Percentiles rank a stretch among this genome's conserved stretches.
These are phyloP conservation scores for Vaccinium macrocarpon DNA, from an alignment of 148 eudicot species.

Conservation along the genomic window DNA sequence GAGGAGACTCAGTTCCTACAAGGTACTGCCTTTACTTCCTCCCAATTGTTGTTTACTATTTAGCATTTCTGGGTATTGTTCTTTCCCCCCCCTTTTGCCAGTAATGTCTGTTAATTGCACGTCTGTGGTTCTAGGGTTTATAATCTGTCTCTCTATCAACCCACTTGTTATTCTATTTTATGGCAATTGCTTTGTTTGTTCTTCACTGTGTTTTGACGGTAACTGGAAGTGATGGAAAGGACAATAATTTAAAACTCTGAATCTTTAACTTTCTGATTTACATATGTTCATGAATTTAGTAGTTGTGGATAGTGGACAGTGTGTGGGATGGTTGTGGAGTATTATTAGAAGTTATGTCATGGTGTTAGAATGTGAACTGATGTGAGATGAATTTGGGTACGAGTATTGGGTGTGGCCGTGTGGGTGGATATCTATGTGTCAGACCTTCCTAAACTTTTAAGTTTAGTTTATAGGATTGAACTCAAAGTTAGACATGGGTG, in stretches of 20 bases:
- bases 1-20: conserved; percentile 8
- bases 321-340: neutral
- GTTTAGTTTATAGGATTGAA: neutral
- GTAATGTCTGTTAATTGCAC: conserved; percentile 8
- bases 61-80: conserved; percentile 6
- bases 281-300: neutral
- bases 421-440: too few species aligned
- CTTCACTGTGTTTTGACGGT: neutral
- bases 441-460: too few species aligned
- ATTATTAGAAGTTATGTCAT: neutral
- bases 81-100: neutral
- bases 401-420: too few species aligned
- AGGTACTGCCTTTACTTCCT: neutral
- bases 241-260: too few species aligned
- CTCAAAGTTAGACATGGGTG: neutral
- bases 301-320: neutral
- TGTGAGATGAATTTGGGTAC: neutral
- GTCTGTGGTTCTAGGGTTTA: neutral
- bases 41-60: neutral
- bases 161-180: neutral
- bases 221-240: neutral
- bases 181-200: neutral
- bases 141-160: too few species aligned
- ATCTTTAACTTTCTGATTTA: neutral
- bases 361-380: neutral